These are phyloP conservation scores for Penicillium ochrochloron DNA, from an alignment of 495 filamentous ascomycete species.

Conservation along the genomic window DNA sequence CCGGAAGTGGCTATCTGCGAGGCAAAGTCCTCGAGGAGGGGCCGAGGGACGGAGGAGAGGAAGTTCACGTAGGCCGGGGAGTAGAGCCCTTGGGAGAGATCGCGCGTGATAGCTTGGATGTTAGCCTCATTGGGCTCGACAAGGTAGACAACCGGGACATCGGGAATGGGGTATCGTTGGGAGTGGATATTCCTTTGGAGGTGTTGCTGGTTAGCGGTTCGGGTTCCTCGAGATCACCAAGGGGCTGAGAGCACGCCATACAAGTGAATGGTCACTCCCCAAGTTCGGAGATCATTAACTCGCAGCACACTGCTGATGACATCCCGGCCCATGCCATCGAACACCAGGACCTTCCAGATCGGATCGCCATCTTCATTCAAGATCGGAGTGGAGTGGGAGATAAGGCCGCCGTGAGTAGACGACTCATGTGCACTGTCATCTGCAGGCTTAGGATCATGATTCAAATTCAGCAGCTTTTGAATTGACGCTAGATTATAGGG, in stretches of 20 bases:
- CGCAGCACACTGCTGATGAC: constrained; percentile 92
- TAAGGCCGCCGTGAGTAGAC: constrained; percentile 58
- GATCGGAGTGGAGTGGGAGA: constrained; percentile 75
- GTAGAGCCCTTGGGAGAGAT: constrained; percentile 86
- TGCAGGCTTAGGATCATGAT: constrained; percentile 66
- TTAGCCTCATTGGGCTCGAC: constrained; percentile 86
- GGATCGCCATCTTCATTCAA: constrained; percentile 86
- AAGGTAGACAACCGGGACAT: constrained; percentile 95
- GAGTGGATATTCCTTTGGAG: constrained; percentile 73
- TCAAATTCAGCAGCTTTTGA: constrained; percentile 94
- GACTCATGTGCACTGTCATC: constrained; percentile 60
- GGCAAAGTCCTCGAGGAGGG: constrained; percentile 94
- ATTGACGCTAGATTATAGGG: constrained; percentile 69
- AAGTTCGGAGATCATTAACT: constrained; percentile 87
- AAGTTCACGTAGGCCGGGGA: constrained; percentile 97
- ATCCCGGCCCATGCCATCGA: constrained; percentile 71
- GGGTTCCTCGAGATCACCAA: not conserved
- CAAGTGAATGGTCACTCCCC: constrained; percentile 98
- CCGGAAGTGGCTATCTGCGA: constrained; percentile 80
- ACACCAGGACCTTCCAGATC: constrained; percentile 75
- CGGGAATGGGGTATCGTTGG: constrained; percentile 86
- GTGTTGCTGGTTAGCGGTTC: constrained; percentile 19
- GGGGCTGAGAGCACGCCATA: constrained; percentile 39
- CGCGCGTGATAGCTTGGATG: constrained; percentile 79
- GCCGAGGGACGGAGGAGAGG: constrained; percentile 88